Conservation (phyloP, 495 filamentous ascomycete species). For the Bacidia gigantensis region DNA sequence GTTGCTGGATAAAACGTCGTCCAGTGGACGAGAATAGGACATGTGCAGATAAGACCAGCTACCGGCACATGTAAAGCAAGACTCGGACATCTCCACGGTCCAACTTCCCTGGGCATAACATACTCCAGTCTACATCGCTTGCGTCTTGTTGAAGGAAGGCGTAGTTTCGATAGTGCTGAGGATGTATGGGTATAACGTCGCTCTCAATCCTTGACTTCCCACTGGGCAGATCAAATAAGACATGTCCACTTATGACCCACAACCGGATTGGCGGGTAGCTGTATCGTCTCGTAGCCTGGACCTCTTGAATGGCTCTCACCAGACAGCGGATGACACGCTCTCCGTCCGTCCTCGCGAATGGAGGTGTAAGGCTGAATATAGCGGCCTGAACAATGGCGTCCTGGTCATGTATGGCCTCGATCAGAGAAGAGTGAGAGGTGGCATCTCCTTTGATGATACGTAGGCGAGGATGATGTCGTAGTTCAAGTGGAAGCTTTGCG, state of each 20-base stretch:
- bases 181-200: constrained; percentile 16
- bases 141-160: constrained; percentile 12
- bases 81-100: constrained; percentile 15
- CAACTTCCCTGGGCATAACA: constrained; percentile 10
- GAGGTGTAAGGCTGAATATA: constrained; percentile 4
- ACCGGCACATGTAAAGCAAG: constrained; percentile 8
- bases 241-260: constrained; percentile 14
- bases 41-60: too few species aligned
- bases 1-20: too few species aligned
- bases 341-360: constrained; percentile 2
- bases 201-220: constrained; percentile 7
- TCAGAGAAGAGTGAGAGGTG: constrained; percentile 4
- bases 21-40: too few species aligned
- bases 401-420: constrained; percentile 9
- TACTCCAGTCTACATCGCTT: constrained; percentile 11
- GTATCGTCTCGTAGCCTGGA: constrained; percentile 4
- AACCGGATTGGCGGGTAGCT: constrained; percentile 3
- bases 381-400: constrained; percentile 15
- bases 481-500: constrained; percentile 4
- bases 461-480: constrained; percentile 10
- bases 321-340: constrained; percentile 13
- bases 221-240: constrained; percentile 13
- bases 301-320: constrained; percentile 12
- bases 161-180: constrained; percentile 13
- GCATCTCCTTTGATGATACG: constrained; percentile 11